A percentile compares a stretch with the other conserved stretches of the same genome.
phyloP scores from a whole-genome alignment of 164 flowering plant species.

The Brasenia schreberi region DNA sequence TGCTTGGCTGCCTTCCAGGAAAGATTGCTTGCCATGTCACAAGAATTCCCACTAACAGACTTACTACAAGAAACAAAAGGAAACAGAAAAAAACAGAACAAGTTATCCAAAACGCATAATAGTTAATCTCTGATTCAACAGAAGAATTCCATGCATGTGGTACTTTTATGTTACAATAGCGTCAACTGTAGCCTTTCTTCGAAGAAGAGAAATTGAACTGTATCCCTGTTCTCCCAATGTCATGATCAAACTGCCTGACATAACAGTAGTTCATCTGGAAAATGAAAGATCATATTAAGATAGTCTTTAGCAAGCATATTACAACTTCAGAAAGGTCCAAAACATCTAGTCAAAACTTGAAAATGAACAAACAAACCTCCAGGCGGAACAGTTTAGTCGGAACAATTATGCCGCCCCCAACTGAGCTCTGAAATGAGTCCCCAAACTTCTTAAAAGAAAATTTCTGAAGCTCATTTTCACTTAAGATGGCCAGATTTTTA shows the following conservation, averaged over 20 bases:
- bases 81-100: too few species aligned
- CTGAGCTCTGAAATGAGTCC: constrained; percentile 61
- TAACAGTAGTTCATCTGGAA: constrained; percentile 79
- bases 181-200: constrained; percentile 10
- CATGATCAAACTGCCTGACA: constrained; percentile 54
- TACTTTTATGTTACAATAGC: too few species aligned
- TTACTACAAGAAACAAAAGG: too few species aligned
- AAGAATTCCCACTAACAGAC: too few species aligned
- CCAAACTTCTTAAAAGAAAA: constrained; percentile 40
- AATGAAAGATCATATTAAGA: background rate
- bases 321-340: too few species aligned
- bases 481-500: constrained; percentile 55
- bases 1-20: too few species aligned
- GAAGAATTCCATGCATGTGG: too few species aligned
- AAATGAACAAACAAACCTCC: constrained; percentile 48
- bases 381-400: constrained; percentile 79
- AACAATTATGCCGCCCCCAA: constrained; percentile 59
- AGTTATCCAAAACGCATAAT: background rate
- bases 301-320: too few species aligned
- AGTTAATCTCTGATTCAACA: background rate
- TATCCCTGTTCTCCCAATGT: constrained; percentile 69
- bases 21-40: too few species aligned
- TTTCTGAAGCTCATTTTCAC: constrained; percentile 43
- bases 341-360: background rate
- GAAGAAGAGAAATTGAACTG: constrained; percentile 73